A percentile compares a stretch with the other conserved stretches of the same genome.
These are phyloP conservation scores for Phoenix dactylifera DNA, from an alignment of 176 grass and related monocot species.

Conservation along the genomic window DNA sequence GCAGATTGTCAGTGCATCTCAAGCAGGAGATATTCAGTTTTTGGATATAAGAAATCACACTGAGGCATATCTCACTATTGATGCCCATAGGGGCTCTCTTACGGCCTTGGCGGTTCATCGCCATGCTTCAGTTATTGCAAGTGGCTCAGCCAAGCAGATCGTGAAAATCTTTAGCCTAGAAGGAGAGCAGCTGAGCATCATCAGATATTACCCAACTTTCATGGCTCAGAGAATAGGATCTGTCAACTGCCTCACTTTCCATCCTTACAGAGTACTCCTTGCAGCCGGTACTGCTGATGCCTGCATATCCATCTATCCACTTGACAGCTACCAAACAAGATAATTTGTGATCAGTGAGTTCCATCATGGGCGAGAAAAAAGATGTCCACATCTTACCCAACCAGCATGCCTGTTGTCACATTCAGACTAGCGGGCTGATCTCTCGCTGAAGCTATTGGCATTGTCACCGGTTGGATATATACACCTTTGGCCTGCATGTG, in stretches of 20 bases:
- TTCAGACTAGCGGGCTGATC: constrained; percentile 13
- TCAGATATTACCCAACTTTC: constrained; percentile 70
- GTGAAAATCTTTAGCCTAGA: constrained; percentile 30
- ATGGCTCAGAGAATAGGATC: constrained; percentile 65
- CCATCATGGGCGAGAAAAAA: constrained; percentile 5
- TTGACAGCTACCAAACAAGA: constrained; percentile 74
- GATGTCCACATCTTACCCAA: constrained; percentile 17
- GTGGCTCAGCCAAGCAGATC: constrained; percentile 36
- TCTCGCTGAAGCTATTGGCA: constrained; percentile 12
- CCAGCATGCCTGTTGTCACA: constrained; percentile 18
- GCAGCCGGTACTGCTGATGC: constrained; percentile 76
- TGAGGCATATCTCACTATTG: constrained; percentile 39
- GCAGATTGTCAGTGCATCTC: constrained; percentile 85
- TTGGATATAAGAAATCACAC: constrained; percentile 66
- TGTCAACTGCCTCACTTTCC: constrained; percentile 79
- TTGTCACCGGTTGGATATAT: constrained; percentile 21
- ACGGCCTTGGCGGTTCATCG: constrained; percentile 23
- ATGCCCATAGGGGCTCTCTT: constrained; percentile 54
- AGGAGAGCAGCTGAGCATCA: constrained; percentile 32
- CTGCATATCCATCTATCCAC: constrained; percentile 72
- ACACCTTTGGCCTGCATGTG: constrained; percentile 32
- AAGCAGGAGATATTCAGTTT: constrained; percentile 80
- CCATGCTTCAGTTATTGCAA: constrained; percentile 40
- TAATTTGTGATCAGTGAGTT: constrained; percentile 9
- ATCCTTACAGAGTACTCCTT: constrained; percentile 72